phyloP scores from a whole-genome alignment of 1,284 basidiomycete genomes.

The Trichosporon sp. region DNA sequence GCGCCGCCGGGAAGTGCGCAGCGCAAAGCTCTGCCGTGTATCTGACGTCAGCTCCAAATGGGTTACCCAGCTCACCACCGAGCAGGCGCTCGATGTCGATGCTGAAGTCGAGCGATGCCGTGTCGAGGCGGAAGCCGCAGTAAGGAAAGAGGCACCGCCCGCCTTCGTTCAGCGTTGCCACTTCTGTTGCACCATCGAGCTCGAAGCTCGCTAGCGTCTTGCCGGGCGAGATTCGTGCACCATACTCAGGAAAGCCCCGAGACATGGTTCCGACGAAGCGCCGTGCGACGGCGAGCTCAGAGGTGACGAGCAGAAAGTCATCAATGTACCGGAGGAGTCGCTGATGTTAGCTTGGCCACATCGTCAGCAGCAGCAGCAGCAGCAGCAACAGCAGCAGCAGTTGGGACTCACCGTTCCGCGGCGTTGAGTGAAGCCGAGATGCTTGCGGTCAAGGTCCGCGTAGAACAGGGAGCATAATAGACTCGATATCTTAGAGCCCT shows the following conservation, averaged over 20 bases:
- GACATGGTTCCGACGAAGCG: conserved; percentile 78
- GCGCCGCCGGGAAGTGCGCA: conserved; percentile 42
- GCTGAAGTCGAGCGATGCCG: conserved; percentile 71
- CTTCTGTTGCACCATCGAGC: conserved; percentile 34
- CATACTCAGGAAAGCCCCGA: conserved; percentile 86
- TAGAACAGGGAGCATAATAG: conserved; percentile 93
- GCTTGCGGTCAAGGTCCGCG: conserved; percentile 76
- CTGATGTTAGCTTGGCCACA: conserved; percentile 56
- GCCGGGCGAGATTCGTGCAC: conserved; percentile 81
- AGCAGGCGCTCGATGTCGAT: conserved; percentile 70
- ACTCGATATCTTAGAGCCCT: conserved; percentile 88
- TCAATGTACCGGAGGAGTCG: conserved; percentile 83
- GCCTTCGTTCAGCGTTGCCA: conserved; percentile 27
- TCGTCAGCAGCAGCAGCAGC: neutral
- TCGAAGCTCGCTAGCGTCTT: conserved; percentile 73
- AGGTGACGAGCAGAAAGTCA: conserved; percentile 89
- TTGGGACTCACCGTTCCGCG: conserved; percentile 64
- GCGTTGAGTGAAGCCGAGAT: conserved; percentile 66
- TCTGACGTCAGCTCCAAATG: conserved; percentile 34
- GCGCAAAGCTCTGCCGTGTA: conserved; percentile 52
- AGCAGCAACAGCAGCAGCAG: neutral
- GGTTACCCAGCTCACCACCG: conserved; percentile 60
- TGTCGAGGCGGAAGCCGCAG: conserved; percentile 82
- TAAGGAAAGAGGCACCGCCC: conserved; percentile 69
- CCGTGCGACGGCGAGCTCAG: conserved; percentile 65